Conservation (phyloP, 78 protist species). For the Polysphondylium violaceum region DNA sequence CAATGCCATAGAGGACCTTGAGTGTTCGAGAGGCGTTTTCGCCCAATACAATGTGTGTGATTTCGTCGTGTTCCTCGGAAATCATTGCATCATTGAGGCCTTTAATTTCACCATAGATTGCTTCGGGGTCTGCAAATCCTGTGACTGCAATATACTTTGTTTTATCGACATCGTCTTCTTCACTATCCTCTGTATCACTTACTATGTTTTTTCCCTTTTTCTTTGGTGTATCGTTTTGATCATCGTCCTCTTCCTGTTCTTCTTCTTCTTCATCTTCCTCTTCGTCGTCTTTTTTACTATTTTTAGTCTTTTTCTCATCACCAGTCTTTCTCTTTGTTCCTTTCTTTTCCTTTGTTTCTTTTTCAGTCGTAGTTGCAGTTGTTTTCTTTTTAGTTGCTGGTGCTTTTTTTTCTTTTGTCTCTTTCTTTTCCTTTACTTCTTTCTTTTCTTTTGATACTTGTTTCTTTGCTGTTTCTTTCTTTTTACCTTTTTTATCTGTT, state of each 20-base stretch:
- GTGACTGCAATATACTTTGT: not conserved
- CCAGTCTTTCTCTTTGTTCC: not conserved
- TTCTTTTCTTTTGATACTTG: not conserved
- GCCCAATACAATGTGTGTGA: conserved; percentile 13
- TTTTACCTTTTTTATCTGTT: not conserved
- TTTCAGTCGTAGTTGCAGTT: too few species aligned
- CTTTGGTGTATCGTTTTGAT: not conserved
- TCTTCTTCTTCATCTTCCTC: not conserved
- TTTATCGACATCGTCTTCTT: not conserved
- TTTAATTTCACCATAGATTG: not conserved
- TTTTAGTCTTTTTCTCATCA: not conserved
- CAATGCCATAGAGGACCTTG: conserved; percentile 25
- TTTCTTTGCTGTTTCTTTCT: not conserved
- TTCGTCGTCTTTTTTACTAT: not conserved
- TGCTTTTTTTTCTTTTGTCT: not conserved
- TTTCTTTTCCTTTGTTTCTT: not conserved
- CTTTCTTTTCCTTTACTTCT: not conserved
- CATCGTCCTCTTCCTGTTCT: not conserved
- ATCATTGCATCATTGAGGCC: not conserved
- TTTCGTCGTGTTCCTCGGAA: conserved; percentile 1
- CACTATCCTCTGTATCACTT: not conserved
- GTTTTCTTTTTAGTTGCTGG: not conserved
- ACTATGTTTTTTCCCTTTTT: not conserved
- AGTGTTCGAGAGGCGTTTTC: not conserved
- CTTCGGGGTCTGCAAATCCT: not conserved